phyloP scores from a whole-genome alignment of 805 yeast genomes.

The Pichia rugopelliculosa region DNA sequence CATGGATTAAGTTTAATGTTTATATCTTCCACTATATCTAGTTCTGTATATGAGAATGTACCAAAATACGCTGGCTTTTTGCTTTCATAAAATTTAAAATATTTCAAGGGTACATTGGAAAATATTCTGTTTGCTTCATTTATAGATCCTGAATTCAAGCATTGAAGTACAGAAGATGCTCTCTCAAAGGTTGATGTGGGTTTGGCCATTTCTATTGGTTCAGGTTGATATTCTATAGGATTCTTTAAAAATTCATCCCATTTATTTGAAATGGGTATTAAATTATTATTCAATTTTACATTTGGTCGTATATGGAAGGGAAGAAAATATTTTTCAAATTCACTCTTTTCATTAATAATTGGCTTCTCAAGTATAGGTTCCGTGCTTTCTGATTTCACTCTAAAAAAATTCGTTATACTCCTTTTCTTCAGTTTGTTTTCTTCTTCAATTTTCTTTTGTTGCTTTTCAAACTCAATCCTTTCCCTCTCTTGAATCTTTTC shows the following conservation, averaged over 20 bases:
- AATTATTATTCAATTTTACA: conserved; percentile 12
- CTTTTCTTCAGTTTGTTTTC: conserved; percentile 24
- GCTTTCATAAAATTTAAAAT: conserved; percentile 34
- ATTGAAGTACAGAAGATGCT: conserved; percentile 27
- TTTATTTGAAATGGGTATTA: neutral
- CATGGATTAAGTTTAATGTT: conserved; percentile 21
- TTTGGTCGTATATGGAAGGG: conserved; percentile 25
- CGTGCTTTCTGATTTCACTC: conserved; percentile 13
- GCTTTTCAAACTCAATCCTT: conserved; percentile 23
- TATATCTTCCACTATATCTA: conserved; percentile 22
- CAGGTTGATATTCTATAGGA: neutral
- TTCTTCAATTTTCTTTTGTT: conserved; percentile 20
- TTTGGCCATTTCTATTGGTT: neutral
- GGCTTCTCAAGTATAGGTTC: neutral
- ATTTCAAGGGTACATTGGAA: conserved; percentile 29
- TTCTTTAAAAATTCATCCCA: conserved; percentile 8
- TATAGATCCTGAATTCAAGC: conserved; percentile 26
- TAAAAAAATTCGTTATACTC: conserved; percentile 29
- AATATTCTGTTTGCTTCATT: conserved; percentile 29
- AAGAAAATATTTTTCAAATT: conserved; percentile 22
- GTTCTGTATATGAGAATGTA: conserved; percentile 23
- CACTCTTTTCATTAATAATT: conserved; percentile 4
- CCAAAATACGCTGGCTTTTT: conserved; percentile 31
- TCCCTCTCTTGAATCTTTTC: conserved; percentile 12
- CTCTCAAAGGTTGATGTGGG: neutral